Percentiles rank a stretch among this genome's conserved stretches.
These are phyloP conservation scores for Metroxylon sagu DNA, from an alignment of 176 grass and related monocot genomes.

Conservation along the genomic window DNA sequence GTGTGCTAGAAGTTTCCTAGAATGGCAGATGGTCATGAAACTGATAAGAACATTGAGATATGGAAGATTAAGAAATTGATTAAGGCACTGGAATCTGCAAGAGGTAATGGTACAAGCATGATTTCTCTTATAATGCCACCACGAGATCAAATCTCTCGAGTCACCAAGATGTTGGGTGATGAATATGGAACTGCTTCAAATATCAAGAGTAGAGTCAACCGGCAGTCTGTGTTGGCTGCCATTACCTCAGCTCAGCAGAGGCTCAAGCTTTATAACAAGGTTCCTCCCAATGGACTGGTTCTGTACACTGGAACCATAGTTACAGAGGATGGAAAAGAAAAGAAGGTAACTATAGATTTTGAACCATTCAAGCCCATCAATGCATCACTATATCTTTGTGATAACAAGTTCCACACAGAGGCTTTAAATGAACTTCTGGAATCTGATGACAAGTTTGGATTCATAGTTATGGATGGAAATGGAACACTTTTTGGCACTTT, in stretches of 20 bases:
- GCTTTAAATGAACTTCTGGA: conserved; percentile 40
- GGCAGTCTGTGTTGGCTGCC: conserved; percentile 35
- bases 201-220: conserved; percentile 42
- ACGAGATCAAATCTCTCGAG: conserved; percentile 31
- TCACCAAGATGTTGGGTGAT: conserved; percentile 36
- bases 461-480: conserved; percentile 47
- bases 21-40: conserved; percentile 41
- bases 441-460: conserved; percentile 44
- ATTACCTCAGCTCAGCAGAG: conserved; percentile 42
- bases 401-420: conserved; percentile 44
- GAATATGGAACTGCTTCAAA: conserved; percentile 46
- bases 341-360: conserved; percentile 41
- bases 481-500: conserved; percentile 40
- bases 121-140: conserved; percentile 40
- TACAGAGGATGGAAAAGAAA: conserved; percentile 40
- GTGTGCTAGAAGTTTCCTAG: neutral
- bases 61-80: conserved; percentile 46
- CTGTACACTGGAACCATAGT: conserved; percentile 37
- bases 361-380: conserved; percentile 43
- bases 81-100: conserved; percentile 31
- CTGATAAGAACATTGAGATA: conserved; percentile 40
- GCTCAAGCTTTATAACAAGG: conserved; percentile 38
- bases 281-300: conserved; percentile 42
- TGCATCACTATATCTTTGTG: conserved; percentile 35
- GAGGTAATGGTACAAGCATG: conserved; percentile 36